Evolutionary conservation across 2,329 filamentous ascomycete genomes (phyloP).

Genomic region (Tolypocladium tundrense): DNA sequence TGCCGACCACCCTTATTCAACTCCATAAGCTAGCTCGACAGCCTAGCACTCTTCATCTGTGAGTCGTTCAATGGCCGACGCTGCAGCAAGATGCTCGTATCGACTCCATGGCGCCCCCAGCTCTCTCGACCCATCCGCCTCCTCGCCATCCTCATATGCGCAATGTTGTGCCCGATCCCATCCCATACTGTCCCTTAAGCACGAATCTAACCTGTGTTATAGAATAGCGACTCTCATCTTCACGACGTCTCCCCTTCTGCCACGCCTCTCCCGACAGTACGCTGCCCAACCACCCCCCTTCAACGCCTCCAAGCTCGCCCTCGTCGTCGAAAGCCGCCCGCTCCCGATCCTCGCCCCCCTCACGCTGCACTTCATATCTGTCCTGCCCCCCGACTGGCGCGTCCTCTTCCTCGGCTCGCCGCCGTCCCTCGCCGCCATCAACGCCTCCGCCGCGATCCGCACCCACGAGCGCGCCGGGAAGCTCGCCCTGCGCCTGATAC

Average conservation of each 20-base stretch:
- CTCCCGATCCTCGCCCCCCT: constrained; percentile 40
- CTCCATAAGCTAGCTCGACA: background rate
- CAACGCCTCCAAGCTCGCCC: constrained; percentile 33
- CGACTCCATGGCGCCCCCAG: background rate
- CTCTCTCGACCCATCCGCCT: background rate
- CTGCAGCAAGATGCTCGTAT: background rate
- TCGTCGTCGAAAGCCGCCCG: constrained; percentile 43
- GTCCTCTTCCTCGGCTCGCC: constrained; percentile 45
- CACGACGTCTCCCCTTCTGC: background rate
- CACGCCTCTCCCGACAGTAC: too few relatives aligned
- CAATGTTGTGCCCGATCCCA: background rate
- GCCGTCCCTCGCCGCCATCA: constrained; percentile 33
- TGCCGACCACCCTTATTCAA: background rate
- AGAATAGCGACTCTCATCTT: background rate
- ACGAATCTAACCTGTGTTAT: background rate
- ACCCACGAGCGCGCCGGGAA: constrained; percentile 32
- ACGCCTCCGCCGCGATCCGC: constrained; percentile 34
- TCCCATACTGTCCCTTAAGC: too few relatives aligned
- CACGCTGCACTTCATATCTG: constrained; percentile 44
- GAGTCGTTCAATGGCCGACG: too few relatives aligned
- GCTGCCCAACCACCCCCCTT: background rate
- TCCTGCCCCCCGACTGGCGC: constrained; percentile 46
- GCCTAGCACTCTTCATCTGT: background rate
- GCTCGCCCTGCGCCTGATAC: constrained; percentile 40
- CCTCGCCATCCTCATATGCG: background rate